Conservation (phyloP, 164 flowering plant genomes). For the Taxillus chinensis region DNA sequence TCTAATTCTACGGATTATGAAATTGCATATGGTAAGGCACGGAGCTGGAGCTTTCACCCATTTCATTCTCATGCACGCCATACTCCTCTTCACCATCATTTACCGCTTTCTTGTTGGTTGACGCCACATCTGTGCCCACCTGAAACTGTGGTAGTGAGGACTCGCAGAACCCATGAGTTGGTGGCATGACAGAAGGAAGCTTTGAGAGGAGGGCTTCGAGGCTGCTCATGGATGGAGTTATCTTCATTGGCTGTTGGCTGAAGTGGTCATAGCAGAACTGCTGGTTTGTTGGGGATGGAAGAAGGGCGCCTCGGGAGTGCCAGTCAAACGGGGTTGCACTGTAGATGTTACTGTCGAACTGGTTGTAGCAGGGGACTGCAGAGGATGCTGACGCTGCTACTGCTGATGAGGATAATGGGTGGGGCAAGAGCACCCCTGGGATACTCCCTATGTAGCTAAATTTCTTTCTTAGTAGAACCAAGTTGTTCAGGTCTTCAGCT, state of each 20-base stretch:
- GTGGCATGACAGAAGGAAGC: conserved; percentile 51
- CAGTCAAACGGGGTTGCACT: conserved; percentile 23
- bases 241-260: conserved; percentile 30
- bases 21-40: conserved; percentile 25
- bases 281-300: conserved; percentile 11
- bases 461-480: conserved; percentile 64
- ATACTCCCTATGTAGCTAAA: conserved; percentile 86
- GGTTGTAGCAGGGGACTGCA: conserved; percentile 40
- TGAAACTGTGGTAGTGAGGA: not conserved
- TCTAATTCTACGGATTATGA: conserved; percentile 17
- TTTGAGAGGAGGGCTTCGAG: conserved; percentile 91
- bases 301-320: conserved; percentile 24
- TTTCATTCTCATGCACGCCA: conserved; percentile 18
- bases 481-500: conserved; percentile 75
- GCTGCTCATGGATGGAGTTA: conserved; percentile 96
- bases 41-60: conserved; percentile 42
- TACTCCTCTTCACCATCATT: conserved; percentile 8
- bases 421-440: conserved; percentile 91
- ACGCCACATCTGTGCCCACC: conserved; percentile 22
- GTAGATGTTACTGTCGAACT: conserved; percentile 8
- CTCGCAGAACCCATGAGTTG: conserved; percentile 21
- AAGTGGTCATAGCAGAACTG: conserved; percentile 21
- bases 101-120: conserved; percentile 37
- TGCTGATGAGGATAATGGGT: conserved; percentile 27
- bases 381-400: conserved; percentile 31